A percentile compares a stretch with the other conserved stretches of the same genome.
Conservation (phyloP, 257 asterid genomes). For the Solanum chilense region DNA sequence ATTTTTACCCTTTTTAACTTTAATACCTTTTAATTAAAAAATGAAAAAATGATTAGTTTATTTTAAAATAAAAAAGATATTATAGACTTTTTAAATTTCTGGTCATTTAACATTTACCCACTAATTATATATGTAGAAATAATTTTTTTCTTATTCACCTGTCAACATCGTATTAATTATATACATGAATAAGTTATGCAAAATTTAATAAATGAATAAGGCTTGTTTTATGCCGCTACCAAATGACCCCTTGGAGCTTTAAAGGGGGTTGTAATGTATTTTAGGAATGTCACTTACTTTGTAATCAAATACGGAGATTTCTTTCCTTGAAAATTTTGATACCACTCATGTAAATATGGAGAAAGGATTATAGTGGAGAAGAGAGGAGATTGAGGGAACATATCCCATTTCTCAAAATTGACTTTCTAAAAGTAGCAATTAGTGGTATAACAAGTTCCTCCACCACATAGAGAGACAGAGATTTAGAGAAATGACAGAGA, state of each 20-base stretch:
- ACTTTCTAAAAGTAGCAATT: not conserved
- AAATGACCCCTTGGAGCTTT: not conserved
- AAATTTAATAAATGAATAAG: too few species aligned
- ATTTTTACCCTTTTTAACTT: too few species aligned
- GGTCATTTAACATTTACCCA: too few species aligned
- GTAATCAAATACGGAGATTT: not conserved
- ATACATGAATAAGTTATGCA: too few species aligned
- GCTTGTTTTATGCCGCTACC: too few species aligned
- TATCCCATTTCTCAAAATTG: not conserved
- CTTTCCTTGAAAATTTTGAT: not conserved
- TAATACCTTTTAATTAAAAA: too few species aligned
- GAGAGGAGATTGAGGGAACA: not conserved
- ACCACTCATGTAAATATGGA: not conserved
- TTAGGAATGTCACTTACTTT: not conserved
- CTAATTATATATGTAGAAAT: too few species aligned
- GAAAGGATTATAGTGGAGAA: not conserved
- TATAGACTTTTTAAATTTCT: too few species aligned
- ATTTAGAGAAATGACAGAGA: constrained; percentile 15
- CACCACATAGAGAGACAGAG: not conserved
- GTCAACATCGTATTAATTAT: too few species aligned
- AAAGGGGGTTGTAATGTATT: not conserved
- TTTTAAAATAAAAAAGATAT: too few species aligned
- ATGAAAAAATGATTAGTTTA: too few species aligned
- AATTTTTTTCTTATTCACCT: too few species aligned
- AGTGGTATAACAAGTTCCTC: not conserved